phyloP scores from a whole-genome alignment of 2,329 filamentous ascomycete species.

The Catunica adiposa region DNA sequence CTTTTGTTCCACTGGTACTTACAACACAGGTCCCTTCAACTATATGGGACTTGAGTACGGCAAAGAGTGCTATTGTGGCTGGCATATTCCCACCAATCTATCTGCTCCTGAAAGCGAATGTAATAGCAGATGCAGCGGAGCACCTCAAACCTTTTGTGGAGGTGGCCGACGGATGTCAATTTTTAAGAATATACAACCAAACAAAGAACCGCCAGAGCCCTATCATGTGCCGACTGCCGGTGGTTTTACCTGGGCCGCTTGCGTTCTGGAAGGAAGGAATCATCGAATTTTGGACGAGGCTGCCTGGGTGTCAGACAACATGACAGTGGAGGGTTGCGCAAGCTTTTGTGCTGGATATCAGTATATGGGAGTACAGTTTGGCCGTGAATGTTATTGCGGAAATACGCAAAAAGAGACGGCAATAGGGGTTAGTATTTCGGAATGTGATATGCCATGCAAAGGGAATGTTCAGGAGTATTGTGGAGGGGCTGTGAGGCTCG shows the following conservation, averaged over 20 bases:
- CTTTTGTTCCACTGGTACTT: slow-evolving; percentile 16
- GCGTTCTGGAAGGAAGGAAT: slow-evolving; percentile 22
- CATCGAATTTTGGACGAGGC: slow-evolving; percentile 20
- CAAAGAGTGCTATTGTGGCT: slow-evolving; percentile 15
- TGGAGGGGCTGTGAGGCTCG: slow-evolving; percentile 21
- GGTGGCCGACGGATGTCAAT: slow-evolving; percentile 17
- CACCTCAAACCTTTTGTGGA: slow-evolving; percentile 14
- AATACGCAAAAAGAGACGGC: slow-evolving; percentile 20
- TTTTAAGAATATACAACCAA: slow-evolving; percentile 16
- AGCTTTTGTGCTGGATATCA: slow-evolving; percentile 19
- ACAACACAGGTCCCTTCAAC: slow-evolving; percentile 17
- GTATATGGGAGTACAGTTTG: slow-evolving; percentile 20
- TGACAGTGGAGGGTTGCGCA: slow-evolving; percentile 23
- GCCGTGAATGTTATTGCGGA: slow-evolving; percentile 1
- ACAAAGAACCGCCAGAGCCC: slow-evolving; percentile 16
- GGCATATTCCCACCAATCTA: slow-evolving; percentile 15
- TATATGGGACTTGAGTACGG: slow-evolving; percentile 17
- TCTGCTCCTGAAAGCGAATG: slow-evolving; percentile 16
- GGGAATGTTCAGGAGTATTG: slow-evolving; percentile 23
- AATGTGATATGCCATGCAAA: slow-evolving; percentile 22
- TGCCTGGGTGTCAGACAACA: slow-evolving; percentile 20
- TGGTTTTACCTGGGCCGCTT: slow-evolving; percentile 22
- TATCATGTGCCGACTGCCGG: slow-evolving; percentile 18
- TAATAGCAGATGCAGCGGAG: slow-evolving; percentile 14
- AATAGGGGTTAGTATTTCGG: slow-evolving; percentile 18